Conservation (phyloP, 2,329 filamentous ascomycete genomes). For the Venturia carpophila region DNA sequence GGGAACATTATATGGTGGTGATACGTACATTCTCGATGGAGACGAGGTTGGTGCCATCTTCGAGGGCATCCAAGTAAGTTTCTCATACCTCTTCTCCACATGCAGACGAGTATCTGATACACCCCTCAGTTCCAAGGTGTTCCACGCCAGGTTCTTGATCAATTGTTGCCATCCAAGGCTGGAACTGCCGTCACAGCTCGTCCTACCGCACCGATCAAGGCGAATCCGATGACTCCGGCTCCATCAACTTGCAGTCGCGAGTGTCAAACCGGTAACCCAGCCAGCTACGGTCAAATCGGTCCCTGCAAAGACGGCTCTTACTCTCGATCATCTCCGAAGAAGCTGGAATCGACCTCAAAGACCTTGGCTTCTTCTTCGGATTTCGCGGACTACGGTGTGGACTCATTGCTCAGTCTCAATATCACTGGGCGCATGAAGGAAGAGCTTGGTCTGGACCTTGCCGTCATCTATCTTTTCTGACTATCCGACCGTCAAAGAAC, state of each 20-base stretch:
- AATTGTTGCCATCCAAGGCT: constrained; percentile 53
- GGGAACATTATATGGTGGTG: constrained; percentile 43
- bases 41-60: constrained; percentile 51
- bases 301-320: constrained; percentile 39
- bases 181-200: constrained; percentile 28
- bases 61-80: constrained; percentile 40
- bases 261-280: background rate
- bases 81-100: background rate
- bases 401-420: constrained; percentile 25
- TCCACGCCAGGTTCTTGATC: constrained; percentile 57
- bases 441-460: constrained; percentile 50
- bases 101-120: background rate
- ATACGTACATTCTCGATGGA: constrained; percentile 52
- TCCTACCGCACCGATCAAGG: constrained; percentile 17
- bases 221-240: constrained; percentile 23
- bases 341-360: constrained; percentile 21
- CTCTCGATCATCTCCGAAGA: constrained; percentile 32
- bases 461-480: constrained; percentile 53
- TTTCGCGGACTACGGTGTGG: constrained; percentile 26
- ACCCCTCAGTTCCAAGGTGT: constrained; percentile 56
- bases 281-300: background rate
- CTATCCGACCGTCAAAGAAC: constrained; percentile 50
- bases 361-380: constrained; percentile 23
- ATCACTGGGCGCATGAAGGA: constrained; percentile 24
- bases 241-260: background rate